Evolutionary conservation across 495 filamentous ascomycete species (phyloP), one percentile per base, ranked within the genome.

Genomic region (Cenococcum geophilum): DNA sequence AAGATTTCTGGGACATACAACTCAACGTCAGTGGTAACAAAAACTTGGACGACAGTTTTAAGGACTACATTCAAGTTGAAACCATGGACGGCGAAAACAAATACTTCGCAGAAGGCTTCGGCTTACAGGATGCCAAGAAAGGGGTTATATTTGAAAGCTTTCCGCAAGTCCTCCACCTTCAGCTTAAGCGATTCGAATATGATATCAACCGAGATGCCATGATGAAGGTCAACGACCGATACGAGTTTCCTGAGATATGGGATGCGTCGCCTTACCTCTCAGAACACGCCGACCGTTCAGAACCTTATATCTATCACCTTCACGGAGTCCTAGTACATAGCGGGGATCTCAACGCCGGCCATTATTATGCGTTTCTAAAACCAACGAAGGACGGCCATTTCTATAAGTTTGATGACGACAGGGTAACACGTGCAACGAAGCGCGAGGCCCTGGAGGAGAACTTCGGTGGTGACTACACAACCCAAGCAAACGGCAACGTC

Each of bases 1-100:
- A 99, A 75, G 95, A 97, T 61, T 99, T 96, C 73, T 99, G 93
- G 93, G 93, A 99, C 71, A 88, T 99, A 55, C 93, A 97, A 70
- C 83, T 99, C 63, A 99, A 97, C 61, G 93, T 99, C 47, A 86
- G 88, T 62, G 90, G 90, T 32, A 95, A 95, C 78, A 90, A 89
- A 75, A 92, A 87, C 57, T 76, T 99, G 59, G 86, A 95, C 60
- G 91, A 95, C 58, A 96, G 92, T 67, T 97, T 99, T 78, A 87
- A 84, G 66, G 91, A 97, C 71, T 99, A 97, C 73, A 88, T 97
- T 60, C 85, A 93, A 60, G 92, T 96, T 22, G 93, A 99, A 76
- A 96, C 87, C 4, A 83, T 99, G 71, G 92, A 97, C 63, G 95
- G 93, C 10, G 95, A 99, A 68, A 99, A 99, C 75, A 95, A 97